A percentile compares a stretch with the other conserved stretches of the same genome.
Evolutionary conservation across 2,329 filamentous ascomycete species (phyloP).

Genomic region (Mycosphaerella sp.): DNA sequence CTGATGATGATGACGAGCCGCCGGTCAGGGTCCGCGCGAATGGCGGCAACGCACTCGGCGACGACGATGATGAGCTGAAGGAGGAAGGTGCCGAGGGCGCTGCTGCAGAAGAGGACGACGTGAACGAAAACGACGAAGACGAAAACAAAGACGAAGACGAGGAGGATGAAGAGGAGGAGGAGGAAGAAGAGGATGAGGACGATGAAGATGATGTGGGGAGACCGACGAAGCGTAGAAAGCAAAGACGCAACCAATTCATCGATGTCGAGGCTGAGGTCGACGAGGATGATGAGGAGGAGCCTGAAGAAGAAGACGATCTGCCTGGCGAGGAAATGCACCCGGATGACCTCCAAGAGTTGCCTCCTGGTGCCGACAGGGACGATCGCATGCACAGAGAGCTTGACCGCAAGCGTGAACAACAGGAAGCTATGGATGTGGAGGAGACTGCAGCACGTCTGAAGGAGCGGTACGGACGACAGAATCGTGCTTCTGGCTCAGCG

Average conservation of each 20-base stretch:
- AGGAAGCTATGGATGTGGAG: constrained; percentile 84
- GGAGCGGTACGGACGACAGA: constrained; percentile 74
- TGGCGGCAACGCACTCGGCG: too few relatives aligned
- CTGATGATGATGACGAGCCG: constrained; percentile 34
- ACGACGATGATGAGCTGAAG: constrained; percentile 46
- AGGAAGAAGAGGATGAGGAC: constrained; percentile 37
- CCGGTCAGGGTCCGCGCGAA: constrained; percentile 29
- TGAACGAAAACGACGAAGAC: constrained; percentile 38
- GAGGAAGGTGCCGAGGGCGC: constrained; percentile 35
- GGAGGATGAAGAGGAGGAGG: constrained; percentile 51
- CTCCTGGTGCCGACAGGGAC: constrained; percentile 70
- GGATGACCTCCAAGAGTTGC: constrained; percentile 74
- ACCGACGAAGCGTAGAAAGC: constrained; percentile 64
- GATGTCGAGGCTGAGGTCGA: constrained; percentile 99
- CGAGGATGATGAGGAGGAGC: constrained; percentile 79
- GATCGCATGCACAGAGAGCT: constrained; percentile 91
- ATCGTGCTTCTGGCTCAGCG: constrained; percentile 61
- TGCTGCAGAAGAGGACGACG: constrained; percentile 41
- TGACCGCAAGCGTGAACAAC: constrained; percentile 82
- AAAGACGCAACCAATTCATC: constrained; percentile 77
- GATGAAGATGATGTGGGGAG: constrained; percentile 26
- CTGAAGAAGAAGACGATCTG: constrained; percentile 84
- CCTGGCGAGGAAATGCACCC: constrained; percentile 82
- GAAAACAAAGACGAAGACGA: constrained; percentile 59
- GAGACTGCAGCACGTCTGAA: constrained; percentile 82